phyloP scores from a whole-genome alignment of 495 filamentous ascomycete species.

The Aspergillus panamensis region DNA sequence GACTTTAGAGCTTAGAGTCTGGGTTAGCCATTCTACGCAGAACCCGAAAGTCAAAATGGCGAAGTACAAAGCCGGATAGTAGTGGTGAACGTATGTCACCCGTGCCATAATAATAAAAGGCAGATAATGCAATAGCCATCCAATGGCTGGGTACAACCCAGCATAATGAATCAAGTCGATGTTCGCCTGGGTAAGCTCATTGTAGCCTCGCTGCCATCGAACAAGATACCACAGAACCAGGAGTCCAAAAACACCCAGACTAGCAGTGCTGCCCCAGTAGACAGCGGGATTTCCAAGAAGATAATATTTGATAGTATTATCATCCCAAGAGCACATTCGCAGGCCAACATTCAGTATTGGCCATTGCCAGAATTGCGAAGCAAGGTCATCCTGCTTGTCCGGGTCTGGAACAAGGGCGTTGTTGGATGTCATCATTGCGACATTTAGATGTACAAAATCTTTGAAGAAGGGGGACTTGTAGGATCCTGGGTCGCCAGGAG shows the following conservation, averaged over 20 bases:
- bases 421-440: slow-evolving; percentile 99
- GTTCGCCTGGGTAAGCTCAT: slow-evolving; percentile 71
- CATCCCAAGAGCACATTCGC: slow-evolving; percentile 98
- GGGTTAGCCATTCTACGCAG: slow-evolving; percentile 76
- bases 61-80: slow-evolving; percentile 98
- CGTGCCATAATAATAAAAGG: slow-evolving; percentile 97
- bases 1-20: slow-evolving; percentile 54
- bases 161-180: slow-evolving; percentile 94
- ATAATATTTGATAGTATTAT: slow-evolving; percentile 94
- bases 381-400: slow-evolving; percentile 97
- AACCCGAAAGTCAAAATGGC: slow-evolving; percentile 89
- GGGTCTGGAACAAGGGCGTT: slow-evolving; percentile 97
- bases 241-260: slow-evolving; percentile 65
- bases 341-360: slow-evolving; percentile 91
- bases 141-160: slow-evolving; percentile 84
- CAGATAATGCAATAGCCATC: slow-evolving; percentile 94
- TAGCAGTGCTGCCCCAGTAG: slow-evolving; percentile 89
- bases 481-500: slow-evolving; percentile 81
- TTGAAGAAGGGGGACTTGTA: slow-evolving; percentile 96
- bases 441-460: slow-evolving; percentile 96
- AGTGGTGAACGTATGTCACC: slow-evolving; percentile 98
- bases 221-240: slow-evolving; percentile 81
- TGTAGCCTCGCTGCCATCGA: slow-evolving; percentile 93
- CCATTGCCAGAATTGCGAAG: slow-evolving; percentile 98
- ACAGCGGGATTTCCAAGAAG: slow-evolving; percentile 93